Conservation (phyloP, 2,329 filamentous ascomycete genomes). For the Dactylonectria macrodidyma region DNA sequence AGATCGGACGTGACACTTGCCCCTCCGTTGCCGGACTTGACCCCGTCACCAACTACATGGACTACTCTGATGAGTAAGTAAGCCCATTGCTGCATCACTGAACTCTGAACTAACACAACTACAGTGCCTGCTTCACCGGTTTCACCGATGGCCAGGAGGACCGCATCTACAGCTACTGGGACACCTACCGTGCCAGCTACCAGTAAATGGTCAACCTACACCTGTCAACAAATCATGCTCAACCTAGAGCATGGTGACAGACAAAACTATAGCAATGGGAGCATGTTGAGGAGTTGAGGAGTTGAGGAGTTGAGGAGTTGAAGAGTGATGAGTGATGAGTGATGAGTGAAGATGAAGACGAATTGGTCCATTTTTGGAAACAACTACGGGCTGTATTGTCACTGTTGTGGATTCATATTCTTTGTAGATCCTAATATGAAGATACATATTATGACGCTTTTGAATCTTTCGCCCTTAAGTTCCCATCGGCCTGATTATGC, state of each 20-base stretch:
- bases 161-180: conserved; percentile 44
- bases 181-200: conserved; percentile 32
- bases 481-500: too few relatives aligned
- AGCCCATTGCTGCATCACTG: neutral
- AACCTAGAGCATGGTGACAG: neutral
- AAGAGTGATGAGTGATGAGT: neutral
- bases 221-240: neutral
- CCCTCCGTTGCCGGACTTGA: conserved; percentile 50
- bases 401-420: neutral
- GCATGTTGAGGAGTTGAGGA: neutral
- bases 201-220: conserved; percentile 4
- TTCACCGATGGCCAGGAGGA: conserved; percentile 42
- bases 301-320: neutral
- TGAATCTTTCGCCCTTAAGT: neutral
- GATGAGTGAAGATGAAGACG: neutral
- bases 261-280: neutral
- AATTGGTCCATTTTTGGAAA: neutral
- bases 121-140: conserved; percentile 42
- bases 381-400: neutral
- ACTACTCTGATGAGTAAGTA: conserved; percentile 59
- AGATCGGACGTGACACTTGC: conserved; percentile 53
- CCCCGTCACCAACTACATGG: conserved; percentile 57
- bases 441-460: neutral
- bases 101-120: neutral
- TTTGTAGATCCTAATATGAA: neutral